A percentile compares a stretch with the other conserved stretches of the same genome.
phyloP scores from a whole-genome alignment of 1,284 basidiomycete species.

The Phylloboletellus chloephorus region DNA sequence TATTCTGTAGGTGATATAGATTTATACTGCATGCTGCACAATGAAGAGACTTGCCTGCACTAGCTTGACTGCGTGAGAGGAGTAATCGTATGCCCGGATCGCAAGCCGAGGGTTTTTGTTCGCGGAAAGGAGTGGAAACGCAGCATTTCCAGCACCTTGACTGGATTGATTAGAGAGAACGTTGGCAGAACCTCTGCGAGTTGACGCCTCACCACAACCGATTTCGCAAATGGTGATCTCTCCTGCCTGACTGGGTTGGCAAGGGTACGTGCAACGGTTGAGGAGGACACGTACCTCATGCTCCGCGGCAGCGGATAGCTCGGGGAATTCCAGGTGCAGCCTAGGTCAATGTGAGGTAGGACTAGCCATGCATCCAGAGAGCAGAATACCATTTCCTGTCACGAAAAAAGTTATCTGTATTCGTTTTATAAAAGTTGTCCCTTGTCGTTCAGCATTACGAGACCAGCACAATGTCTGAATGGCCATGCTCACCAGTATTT shows the following conservation, averaged over 20 bases:
- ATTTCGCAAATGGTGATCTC: constrained; percentile 73
- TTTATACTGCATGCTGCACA: neutral
- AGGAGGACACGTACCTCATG: constrained; percentile 47
- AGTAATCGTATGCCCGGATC: constrained; percentile 87
- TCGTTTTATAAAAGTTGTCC: constrained; percentile 87
- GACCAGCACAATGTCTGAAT: neutral
- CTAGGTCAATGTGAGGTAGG: constrained; percentile 33
- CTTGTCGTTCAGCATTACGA: constrained; percentile 40
- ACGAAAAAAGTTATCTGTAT: constrained; percentile 85
- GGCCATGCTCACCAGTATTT: constrained; percentile 52
- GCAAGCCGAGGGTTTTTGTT: constrained; percentile 79
- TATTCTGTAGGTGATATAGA: constrained; percentile 37
- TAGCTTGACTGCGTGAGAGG: constrained; percentile 83
- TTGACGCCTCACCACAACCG: constrained; percentile 63
- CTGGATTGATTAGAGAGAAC: constrained; percentile 8
- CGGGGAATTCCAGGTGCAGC: constrained; percentile 91
- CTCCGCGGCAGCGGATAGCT: constrained; percentile 67
- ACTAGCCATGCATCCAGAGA: neutral
- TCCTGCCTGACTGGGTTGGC: constrained; percentile 55
- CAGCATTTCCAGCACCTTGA: constrained; percentile 86
- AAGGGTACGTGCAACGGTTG: neutral
- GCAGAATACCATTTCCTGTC: constrained; percentile 74
- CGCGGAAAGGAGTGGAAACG: constrained; percentile 80
- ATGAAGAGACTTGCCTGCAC: constrained; percentile 56
- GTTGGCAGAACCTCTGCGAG: neutral